phyloP scores from a whole-genome alignment of 495 filamentous ascomycete genomes.

The Friedmanniomyces simplex region DNA sequence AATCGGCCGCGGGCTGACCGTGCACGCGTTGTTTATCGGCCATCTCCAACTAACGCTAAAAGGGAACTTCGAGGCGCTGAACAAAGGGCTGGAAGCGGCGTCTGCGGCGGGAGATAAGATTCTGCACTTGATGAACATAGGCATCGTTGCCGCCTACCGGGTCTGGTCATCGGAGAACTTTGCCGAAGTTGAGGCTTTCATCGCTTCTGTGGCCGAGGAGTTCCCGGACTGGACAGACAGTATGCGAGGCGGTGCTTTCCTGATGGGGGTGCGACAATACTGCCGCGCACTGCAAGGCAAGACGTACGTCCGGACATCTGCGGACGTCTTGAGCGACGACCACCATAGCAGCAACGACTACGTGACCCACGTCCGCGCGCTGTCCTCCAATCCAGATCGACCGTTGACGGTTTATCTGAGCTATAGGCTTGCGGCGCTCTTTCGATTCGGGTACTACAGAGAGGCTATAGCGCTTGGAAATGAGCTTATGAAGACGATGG shows the following conservation, averaged over 20 bases:
- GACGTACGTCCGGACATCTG: slow-evolving; percentile 47
- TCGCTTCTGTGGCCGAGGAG: slow-evolving; percentile 63
- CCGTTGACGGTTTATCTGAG: slow-evolving; percentile 58
- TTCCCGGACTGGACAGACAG: slow-evolving; percentile 63
- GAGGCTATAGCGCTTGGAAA: slow-evolving; percentile 58
- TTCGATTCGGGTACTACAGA: slow-evolving; percentile 63
- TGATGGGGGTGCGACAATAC: slow-evolving; percentile 62
- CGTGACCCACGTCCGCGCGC: slow-evolving; percentile 42
- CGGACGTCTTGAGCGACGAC: slow-evolving; percentile 59
- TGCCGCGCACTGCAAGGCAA: slow-evolving; percentile 76
- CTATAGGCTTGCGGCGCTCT: slow-evolving; percentile 60
- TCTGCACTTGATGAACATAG: slow-evolving; percentile 63
- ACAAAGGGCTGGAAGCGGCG: slow-evolving; percentile 59
- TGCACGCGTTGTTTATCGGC: slow-evolving; percentile 63
- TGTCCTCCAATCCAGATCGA: slow-evolving; percentile 42
- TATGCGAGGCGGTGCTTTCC: slow-evolving; percentile 65
- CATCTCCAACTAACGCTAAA: slow-evolving; percentile 58
- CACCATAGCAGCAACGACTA: slow-evolving; percentile 56
- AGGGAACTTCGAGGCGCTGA: slow-evolving; percentile 50
- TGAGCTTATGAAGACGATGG: slow-evolving; percentile 45
- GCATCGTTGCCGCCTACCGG: slow-evolving; percentile 56
- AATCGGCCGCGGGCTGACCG: slow-evolving; percentile 56
- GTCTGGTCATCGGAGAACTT: slow-evolving; percentile 68
- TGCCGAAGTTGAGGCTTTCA: slow-evolving; percentile 62
- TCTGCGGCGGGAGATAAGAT: slow-evolving; percentile 64